Conservation (phyloP, 2,329 filamentous ascomycete species). For the Cladosporium sp. region DNA sequence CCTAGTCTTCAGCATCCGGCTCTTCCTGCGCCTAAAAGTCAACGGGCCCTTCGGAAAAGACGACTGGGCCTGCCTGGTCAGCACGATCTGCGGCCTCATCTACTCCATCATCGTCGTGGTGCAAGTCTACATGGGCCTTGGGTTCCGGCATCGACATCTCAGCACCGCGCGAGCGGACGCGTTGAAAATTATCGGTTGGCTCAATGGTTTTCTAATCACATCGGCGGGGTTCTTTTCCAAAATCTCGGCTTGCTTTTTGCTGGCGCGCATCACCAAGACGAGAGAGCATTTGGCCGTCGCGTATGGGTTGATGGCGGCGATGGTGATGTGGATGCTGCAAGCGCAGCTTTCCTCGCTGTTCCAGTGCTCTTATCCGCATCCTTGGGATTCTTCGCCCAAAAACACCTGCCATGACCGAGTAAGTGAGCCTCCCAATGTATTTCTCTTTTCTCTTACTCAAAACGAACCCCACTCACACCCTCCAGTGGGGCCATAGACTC, state of each 20-base stretch:
- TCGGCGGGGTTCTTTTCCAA: constrained; percentile 19
- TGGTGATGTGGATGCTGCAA: constrained; percentile 17
- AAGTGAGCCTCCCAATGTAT: neutral
- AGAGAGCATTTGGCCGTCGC: constrained; percentile 18
- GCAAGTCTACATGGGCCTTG: constrained; percentile 22
- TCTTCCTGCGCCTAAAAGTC: constrained; percentile 26
- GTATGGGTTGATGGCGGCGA: constrained; percentile 17
- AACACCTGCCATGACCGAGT: constrained; percentile 18
- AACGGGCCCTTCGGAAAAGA: constrained; percentile 28
- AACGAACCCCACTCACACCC: too few relatives aligned
- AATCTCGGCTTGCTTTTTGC: constrained; percentile 24
- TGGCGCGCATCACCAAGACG: constrained; percentile 22
- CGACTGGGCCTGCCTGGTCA: constrained; percentile 22
- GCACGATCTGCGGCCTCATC: constrained; percentile 21
- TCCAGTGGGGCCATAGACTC: constrained; percentile 19
- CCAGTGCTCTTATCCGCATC: constrained; percentile 21
- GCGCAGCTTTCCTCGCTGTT: constrained; percentile 19
- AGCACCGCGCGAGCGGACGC: constrained; percentile 3
- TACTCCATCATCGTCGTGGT: constrained; percentile 18
- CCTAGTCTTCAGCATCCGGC: constrained; percentile 23
- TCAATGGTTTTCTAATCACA: constrained; percentile 18
- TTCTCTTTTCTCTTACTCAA: too few relatives aligned
- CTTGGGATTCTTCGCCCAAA: constrained; percentile 19
- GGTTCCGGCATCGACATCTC: constrained; percentile 10
- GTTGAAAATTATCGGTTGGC: constrained; percentile 18